These are phyloP conservation scores for Chenopodium berlandieri DNA, from an alignment of 148 eudicot species.

Conservation along the genomic window DNA sequence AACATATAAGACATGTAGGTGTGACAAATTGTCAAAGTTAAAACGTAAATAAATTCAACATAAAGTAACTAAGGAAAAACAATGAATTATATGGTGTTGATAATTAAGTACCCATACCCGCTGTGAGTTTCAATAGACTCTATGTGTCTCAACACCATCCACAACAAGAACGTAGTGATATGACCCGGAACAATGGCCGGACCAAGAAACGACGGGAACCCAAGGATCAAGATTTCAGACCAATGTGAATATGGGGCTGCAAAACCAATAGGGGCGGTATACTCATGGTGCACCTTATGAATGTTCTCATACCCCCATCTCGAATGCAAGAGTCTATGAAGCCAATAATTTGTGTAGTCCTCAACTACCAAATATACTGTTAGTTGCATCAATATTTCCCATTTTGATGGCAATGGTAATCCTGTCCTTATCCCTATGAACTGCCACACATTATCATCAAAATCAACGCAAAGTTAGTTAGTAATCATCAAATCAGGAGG, in stretches of 20 bases:
- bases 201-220: conserved; percentile 78
- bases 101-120: conserved; percentile 46
- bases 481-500: no score
- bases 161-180: conserved; percentile 84
- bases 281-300: conserved; percentile 87
- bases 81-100: no score
- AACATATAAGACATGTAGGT: no score
- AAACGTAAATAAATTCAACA: no score
- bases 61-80: no score
- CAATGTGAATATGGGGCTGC: conserved; percentile 94
- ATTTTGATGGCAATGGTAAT: conserved; percentile 70
- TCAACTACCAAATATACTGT: conserved; percentile 69
- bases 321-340: conserved; percentile 71
- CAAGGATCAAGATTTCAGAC: conserved; percentile 82
- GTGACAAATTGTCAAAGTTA: no score
- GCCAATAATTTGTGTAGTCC: conserved; percentile 86
- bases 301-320: conserved; percentile 91
- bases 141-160: conserved; percentile 90
- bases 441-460: conserved; percentile 31
- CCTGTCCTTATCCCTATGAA: conserved; percentile 75
- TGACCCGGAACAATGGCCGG: conserved; percentile 88
- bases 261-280: conserved; percentile 73
- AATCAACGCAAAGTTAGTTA: neutral
- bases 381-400: conserved; percentile 64
- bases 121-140: conserved; percentile 95